A percentile compares a stretch with the other conserved stretches of the same genome.
phyloP scores from a whole-genome alignment of 148 eudicot genomes.

The Rhododendron griersonianum region DNA sequence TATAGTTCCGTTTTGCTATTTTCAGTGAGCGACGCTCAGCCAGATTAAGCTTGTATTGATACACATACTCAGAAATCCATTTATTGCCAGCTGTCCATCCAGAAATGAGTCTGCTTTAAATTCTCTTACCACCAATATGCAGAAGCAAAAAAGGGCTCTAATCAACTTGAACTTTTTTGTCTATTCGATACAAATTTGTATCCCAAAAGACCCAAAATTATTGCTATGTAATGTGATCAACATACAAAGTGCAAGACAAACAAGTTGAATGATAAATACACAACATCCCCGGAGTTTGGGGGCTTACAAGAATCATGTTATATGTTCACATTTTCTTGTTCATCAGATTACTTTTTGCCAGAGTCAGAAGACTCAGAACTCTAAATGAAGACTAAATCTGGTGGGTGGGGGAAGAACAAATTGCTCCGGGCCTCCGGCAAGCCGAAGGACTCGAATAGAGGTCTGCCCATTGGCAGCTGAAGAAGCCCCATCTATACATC shows the following conservation, averaged over 20 bases:
- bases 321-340: not conserved
- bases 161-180: not conserved
- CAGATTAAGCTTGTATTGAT: not conserved
- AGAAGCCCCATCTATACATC: not conserved
- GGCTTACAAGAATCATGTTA: not conserved
- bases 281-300: not conserved
- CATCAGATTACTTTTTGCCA: not conserved
- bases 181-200: not conserved
- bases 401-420: not conserved
- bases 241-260: not conserved
- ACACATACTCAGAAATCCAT: not conserved
- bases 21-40: not conserved
- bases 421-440: not conserved
- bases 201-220: not conserved
- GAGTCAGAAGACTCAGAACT: not conserved
- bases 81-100: not conserved
- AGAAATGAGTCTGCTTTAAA: not conserved
- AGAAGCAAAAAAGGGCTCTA: not conserved
- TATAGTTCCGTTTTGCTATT: not conserved
- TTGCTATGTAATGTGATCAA: not conserved
- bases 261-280: not conserved
- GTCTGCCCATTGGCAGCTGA: not conserved
- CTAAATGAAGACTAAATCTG: not conserved
- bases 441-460: not conserved
- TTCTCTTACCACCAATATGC: not conserved